Evolutionary conservation across 441 rosid species (phyloP).

Genomic region (Corymbia citriodora): DNA sequence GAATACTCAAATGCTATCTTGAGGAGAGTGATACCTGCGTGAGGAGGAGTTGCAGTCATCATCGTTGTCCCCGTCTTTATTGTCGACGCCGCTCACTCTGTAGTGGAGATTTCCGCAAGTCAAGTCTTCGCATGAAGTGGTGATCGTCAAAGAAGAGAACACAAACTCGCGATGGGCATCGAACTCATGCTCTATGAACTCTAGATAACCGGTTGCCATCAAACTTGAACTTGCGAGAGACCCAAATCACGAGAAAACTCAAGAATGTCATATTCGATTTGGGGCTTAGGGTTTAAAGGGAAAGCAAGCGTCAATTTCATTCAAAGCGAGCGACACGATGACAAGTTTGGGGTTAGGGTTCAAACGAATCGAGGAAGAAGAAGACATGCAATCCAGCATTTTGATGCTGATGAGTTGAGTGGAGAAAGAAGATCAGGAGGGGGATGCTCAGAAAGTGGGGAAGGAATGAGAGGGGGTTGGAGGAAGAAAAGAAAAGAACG

Average conservation of each 20-base stretch:
- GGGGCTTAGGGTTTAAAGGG: background rate
- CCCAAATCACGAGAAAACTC: background rate
- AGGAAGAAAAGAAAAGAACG: too few relatives aligned
- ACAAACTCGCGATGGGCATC: background rate
- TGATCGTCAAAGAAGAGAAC: background rate
- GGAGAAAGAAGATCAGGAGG: too few relatives aligned
- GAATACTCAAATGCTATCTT: background rate
- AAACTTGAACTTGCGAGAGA: background rate
- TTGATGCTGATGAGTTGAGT: too few relatives aligned
- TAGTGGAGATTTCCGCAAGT: background rate
- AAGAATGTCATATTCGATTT: too few relatives aligned
- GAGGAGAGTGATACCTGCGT: background rate
- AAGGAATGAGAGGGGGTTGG: too few relatives aligned
- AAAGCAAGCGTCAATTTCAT: background rate
- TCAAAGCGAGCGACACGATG: too few relatives aligned
- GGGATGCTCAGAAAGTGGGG: too few relatives aligned
- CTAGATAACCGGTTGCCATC: background rate
- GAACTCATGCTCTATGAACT: background rate
- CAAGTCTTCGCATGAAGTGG: background rate
- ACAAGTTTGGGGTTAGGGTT: background rate
- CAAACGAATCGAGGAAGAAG: too few relatives aligned
- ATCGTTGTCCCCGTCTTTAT: rapidly evolving
- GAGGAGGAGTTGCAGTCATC: background rate
- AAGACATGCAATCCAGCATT: too few relatives aligned
- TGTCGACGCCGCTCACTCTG: background rate